Evolutionary conservation across 371 early-diverging fungal species (phyloP).

Genomic region (Mucor plumbeus): DNA sequence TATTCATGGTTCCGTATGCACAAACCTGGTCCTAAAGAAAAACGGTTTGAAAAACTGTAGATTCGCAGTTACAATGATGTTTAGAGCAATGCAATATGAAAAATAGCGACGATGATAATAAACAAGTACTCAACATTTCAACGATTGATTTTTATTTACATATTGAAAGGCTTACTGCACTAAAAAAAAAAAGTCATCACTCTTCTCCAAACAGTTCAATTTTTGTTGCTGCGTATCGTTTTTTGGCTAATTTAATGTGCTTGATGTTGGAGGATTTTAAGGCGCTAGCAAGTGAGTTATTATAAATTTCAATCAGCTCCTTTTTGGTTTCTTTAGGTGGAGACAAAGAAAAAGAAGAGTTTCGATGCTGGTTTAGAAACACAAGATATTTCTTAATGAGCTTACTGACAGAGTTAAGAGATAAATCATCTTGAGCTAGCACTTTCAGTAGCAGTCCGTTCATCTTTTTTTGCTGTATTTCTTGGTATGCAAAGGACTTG

Average conservation of each 20-base stretch:
- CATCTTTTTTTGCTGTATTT: slow-evolving; percentile 17
- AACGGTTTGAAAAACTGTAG: too few species aligned
- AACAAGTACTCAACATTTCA: too few species aligned
- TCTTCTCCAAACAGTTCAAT: background rate
- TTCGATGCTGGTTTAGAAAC: slow-evolving; percentile 22
- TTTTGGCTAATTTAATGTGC: slow-evolving; percentile 21
- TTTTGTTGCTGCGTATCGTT: slow-evolving; percentile 11
- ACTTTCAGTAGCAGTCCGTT: slow-evolving; percentile 21
- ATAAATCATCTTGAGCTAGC: slow-evolving; percentile 20
- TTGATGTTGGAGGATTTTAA: slow-evolving; percentile 25
- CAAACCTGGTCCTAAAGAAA: too few species aligned
- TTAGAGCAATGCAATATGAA: too few species aligned
- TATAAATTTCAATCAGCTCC: slow-evolving; percentile 22
- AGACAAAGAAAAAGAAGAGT: slow-evolving; percentile 27
- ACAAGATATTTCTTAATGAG: slow-evolving; percentile 24
- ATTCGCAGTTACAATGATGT: too few species aligned
- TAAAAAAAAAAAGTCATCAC: too few species aligned
- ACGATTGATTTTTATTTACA: too few species aligned
- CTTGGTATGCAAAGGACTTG: slow-evolving; percentile 22
- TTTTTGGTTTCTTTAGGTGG: slow-evolving; percentile 22
- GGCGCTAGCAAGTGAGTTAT: slow-evolving; percentile 21
- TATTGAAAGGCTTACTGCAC: too few species aligned
- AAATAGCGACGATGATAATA: too few species aligned
- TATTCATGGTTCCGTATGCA: too few species aligned
- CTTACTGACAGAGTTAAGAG: slow-evolving; percentile 6